Percentiles rank a stretch among this genome's conserved stretches.
phyloP scores from a whole-genome alignment of 2,329 filamentous ascomycete genomes.

The Phoma herbarum region DNA sequence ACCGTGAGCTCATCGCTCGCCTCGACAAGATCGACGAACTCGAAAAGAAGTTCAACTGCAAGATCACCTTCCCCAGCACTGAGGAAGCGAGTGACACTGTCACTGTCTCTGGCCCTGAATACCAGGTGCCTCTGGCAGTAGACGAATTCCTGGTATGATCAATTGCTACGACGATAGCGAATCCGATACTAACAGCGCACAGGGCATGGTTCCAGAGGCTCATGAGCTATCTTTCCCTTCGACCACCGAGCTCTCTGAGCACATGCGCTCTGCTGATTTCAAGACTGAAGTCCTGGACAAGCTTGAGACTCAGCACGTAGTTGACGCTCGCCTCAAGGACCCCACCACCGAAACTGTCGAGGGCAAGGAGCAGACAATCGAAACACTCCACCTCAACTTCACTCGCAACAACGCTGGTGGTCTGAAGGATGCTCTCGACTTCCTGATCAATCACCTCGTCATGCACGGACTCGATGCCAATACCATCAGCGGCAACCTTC shows the following conservation, averaged over 20 bases:
- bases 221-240: constrained; percentile 89
- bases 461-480: constrained; percentile 84
- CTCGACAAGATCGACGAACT: constrained; percentile 90
- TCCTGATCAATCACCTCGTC: constrained; percentile 84
- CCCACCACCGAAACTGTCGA: constrained; percentile 53
- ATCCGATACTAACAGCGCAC: constrained; percentile 41
- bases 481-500: constrained; percentile 91
- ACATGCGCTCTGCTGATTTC: constrained; percentile 84
- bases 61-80: constrained; percentile 97
- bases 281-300: constrained; percentile 80
- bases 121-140: constrained; percentile 96
- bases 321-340: constrained; percentile 78
- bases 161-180: no score
- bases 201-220: constrained; percentile 96
- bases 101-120: constrained; percentile 94
- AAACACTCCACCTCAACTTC: constrained; percentile 66
- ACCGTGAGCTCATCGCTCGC: constrained; percentile 89
- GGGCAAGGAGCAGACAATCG: constrained; percentile 55
- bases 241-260: constrained; percentile 78
- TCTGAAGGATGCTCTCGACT: constrained; percentile 94
- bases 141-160: constrained; percentile 82
- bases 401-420: constrained; percentile 97
- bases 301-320: constrained; percentile 89
- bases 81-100: constrained; percentile 97
- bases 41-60: constrained; percentile 99